Base-by-base conservation (phyloP, 345 rosid genomes). In the Populus deltoides region DNA sequence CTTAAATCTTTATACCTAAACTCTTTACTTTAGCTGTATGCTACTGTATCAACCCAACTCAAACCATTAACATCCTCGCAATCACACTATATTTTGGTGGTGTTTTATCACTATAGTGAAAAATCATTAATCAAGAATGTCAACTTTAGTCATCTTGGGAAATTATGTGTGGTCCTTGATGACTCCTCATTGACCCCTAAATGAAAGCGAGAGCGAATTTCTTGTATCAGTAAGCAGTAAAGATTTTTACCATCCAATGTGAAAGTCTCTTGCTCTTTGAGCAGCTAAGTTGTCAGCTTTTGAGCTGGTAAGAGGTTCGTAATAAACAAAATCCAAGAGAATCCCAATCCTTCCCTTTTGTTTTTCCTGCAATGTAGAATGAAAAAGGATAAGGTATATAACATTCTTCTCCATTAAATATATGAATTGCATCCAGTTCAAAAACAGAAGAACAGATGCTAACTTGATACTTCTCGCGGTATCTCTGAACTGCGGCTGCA, bases 211-310 rank as follows among this genome's bases (percentile, higher is more conserved):
- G 22, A 45, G 53, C 18, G 53, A 3, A n/a, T 39, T 25, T 31
- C n/a, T 17, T 29, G 16, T 10, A 51, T 1, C 10, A 51, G 36
- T 51, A 53, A 24, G 63, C 41, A 31, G 17, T 38, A 22, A 43
- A 45, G 57, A 71, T 27, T 31, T 24, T 77, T 86, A 96, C 99
- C 99, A 96, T 87, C 98, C 99, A 25, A 96, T 78, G 69, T 96
- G 98, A 69, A 96, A 93, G 90, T 96, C 99, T 81, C 91, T 86
- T 68, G 99, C 99, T 82, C 98, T 85, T 86, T 96, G 99, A 75
- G 99, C 98, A 43, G 98, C 99, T 79, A 79, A 80, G 69, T 84
- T 89, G 85, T 96, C 98, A 4, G 93, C 97, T 85, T 90, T 93
- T 4, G 93, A 87, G 83, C 91, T 85, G 38, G 97, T 92, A 38